Evolutionary conservation across 2,329 filamentous ascomycete genomes (phyloP), one percentile per base, ranked within the genome.

Genomic region (Diaporthe citriasiana): DNA sequence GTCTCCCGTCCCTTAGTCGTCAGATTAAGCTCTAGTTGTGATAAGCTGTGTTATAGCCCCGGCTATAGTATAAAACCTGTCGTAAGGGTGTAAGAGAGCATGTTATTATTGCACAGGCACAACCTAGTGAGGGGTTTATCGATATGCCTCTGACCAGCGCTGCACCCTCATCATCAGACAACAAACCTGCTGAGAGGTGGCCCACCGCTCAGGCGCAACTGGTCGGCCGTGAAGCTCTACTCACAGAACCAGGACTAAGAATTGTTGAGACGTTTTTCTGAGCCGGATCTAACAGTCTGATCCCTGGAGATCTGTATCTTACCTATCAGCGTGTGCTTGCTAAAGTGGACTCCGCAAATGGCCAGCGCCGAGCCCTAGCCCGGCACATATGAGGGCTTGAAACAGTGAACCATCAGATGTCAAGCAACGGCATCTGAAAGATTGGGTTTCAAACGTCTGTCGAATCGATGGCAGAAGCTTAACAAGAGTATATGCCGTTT

Each of bases 1-100:
- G 40, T 53, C 33, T 68, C 45, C n/a, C 33, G 63, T 53, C 63
- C 63, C 57, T 60, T n/a, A 19, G 63, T 70, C 63, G 71, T 73
- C 53, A 60, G 63, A 42, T 69, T 70, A 73, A 70, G 63, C 71
- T 73, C 45, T 47, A 35, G 17, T 33, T 47, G 38, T 42, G 50
- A 15, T 42, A 69, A 57, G 53, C 51, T 57, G 55, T 59, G 40
- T 38, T 72, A 72, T 72, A 72, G 35, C 38, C 57, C 51, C 5
- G 19, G 27, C 51, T 50, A 50, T 55, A 25, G 47, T 42, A 60
- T 42, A 35, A 27, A 1, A 55, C 33, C n/a, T 40, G 22, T 45
- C 13, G 47, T 40, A 53, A 53, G 33, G 33, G 63, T 25, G 63
- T 40, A 68, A 53, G 33, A 68, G 63, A 68, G 63, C 63, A 53